These are phyloP conservation scores for Umbelopsis sp. DNA, from an alignment of 371 early-diverging fungal species.

Conservation along the genomic window DNA sequence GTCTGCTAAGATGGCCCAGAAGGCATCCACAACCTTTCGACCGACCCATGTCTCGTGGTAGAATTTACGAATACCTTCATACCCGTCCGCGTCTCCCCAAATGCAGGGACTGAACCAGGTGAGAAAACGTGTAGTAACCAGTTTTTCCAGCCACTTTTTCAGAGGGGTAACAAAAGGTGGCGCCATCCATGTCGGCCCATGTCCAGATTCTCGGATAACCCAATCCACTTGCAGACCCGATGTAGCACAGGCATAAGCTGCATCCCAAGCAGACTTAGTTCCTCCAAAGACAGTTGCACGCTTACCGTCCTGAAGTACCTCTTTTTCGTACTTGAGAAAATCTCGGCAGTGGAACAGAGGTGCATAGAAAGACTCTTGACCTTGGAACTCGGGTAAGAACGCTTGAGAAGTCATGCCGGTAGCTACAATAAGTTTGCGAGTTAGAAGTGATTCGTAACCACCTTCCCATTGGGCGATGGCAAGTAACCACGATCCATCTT, in stretches of 20 bases:
- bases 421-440: constrained; percentile 13
- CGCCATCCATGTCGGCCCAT: constrained; percentile 15
- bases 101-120: constrained; percentile 18
- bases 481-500: constrained; percentile 7
- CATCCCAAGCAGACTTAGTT: constrained; percentile 13
- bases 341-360: constrained; percentile 17
- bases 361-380: constrained; percentile 12
- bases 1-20: constrained; percentile 6
- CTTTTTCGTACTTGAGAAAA: constrained; percentile 10
- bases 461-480: background rate
- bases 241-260: constrained; percentile 7
- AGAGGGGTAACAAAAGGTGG: constrained; percentile 14
- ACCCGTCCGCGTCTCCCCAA: constrained; percentile 15
- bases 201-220: constrained; percentile 17
- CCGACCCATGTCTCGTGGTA: constrained; percentile 6
- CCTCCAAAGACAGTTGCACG: constrained; percentile 16
- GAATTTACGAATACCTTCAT: background rate
- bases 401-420: constrained; percentile 9
- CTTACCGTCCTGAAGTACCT: constrained; percentile 16
- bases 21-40: constrained; percentile 15
- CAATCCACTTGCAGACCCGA: constrained; percentile 16
- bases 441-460: background rate
- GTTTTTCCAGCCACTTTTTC: constrained; percentile 17
- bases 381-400: constrained; percentile 10
- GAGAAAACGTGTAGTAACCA: constrained; percentile 12